Conservation (phyloP, 2,329 filamentous ascomycete species). For the Fusarium pseudoanthophilum region DNA sequence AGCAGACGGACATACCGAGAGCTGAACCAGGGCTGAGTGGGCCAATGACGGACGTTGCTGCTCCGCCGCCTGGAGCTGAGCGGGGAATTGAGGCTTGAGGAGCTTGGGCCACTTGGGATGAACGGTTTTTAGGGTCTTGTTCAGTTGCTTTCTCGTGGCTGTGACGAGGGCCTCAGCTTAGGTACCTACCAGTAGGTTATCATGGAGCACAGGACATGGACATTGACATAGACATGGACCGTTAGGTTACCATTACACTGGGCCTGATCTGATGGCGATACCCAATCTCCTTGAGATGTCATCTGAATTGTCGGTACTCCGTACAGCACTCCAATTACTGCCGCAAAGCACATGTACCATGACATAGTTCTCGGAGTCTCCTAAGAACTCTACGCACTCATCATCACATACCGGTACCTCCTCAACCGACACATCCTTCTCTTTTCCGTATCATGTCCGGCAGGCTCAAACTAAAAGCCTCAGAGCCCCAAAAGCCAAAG, state of each 20-base stretch:
- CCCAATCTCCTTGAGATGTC: neutral
- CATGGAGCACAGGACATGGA: neutral
- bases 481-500: neutral
- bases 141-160: slow-evolving; percentile 19
- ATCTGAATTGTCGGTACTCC: slow-evolving; percentile 8
- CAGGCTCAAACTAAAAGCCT: neutral
- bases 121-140: slow-evolving; percentile 3
- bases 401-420: neutral
- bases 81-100: slow-evolving; percentile 17
- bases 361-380: neutral
- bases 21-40: slow-evolving; percentile 33
- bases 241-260: slow-evolving; percentile 4
- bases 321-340: slow-evolving; percentile 1
- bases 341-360: neutral
- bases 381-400: neutral
- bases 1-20: slow-evolving; percentile 43
- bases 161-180: slow-evolving; percentile 17
- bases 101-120: slow-evolving; percentile 35
- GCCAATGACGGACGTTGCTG: slow-evolving; percentile 25
- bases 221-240: neutral
- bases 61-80: slow-evolving; percentile 31
- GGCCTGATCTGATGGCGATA: neutral
- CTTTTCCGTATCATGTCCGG: slow-evolving; percentile 10
- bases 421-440: neutral
- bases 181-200: neutral